These are phyloP conservation scores for Talaromyces marneffei DNA, from an alignment of 2,329 filamentous ascomycete genomes.

Conservation along the genomic window DNA sequence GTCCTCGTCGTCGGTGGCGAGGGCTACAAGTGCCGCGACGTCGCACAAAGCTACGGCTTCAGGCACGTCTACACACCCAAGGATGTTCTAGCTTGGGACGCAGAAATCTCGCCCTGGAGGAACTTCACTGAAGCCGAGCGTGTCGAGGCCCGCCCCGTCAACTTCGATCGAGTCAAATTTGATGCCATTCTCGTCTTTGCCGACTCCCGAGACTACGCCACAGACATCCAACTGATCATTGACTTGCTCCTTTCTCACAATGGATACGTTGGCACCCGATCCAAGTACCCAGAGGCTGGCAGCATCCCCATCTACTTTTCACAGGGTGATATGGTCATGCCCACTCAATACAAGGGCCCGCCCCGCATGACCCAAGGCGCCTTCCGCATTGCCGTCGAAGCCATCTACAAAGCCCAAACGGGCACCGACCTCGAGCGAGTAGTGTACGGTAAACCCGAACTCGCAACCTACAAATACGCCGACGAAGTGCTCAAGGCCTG, in stretches of 20 bases:
- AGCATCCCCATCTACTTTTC: constrained; percentile 72
- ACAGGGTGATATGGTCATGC: constrained; percentile 60
- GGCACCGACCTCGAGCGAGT: constrained; percentile 68
- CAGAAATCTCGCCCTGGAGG: constrained; percentile 63
- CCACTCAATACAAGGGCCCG: constrained; percentile 55
- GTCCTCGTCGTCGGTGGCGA: constrained; percentile 71
- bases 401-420: constrained; percentile 58
- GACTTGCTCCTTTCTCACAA: constrained; percentile 64
- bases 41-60: constrained; percentile 68
- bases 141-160: constrained; percentile 60
- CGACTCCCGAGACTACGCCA: constrained; percentile 67
- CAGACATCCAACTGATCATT: constrained; percentile 71
- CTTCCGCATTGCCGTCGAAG: constrained; percentile 69
- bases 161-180: constrained; percentile 67
- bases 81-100: constrained; percentile 66
- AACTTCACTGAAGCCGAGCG: constrained; percentile 64
- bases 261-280: constrained; percentile 59
- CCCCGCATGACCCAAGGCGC: constrained; percentile 67
- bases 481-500: constrained; percentile 66
- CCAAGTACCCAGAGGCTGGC: constrained; percentile 59
- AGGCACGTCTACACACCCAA: constrained; percentile 67
- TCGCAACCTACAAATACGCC: constrained; percentile 72
- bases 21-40: constrained; percentile 67
- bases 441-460: constrained; percentile 69
- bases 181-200: constrained; percentile 71